Evolutionary conservation across 1,284 basidiomycete species (phyloP).

Genomic region (Austroboletus rostrupii): DNA sequence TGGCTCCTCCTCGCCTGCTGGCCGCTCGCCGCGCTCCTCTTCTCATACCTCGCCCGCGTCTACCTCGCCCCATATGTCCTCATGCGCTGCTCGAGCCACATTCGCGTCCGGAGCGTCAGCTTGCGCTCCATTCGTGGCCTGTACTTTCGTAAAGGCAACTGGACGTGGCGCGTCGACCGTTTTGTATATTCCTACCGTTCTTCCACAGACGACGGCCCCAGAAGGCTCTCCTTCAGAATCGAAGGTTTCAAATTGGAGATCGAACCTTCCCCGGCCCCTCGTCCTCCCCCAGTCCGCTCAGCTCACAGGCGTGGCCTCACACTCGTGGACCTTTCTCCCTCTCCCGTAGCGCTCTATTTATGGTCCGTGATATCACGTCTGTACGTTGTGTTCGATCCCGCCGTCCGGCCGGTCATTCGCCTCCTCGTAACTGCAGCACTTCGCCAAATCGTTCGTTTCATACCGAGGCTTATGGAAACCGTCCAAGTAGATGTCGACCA

Average conservation of each 20-base stretch:
- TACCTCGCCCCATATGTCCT: slow-evolving; percentile 64
- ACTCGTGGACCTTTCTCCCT: slow-evolving; percentile 50
- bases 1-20: slow-evolving; percentile 30
- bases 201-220: slow-evolving; percentile 40
- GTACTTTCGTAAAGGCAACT: slow-evolving; percentile 53
- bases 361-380: slow-evolving; percentile 43
- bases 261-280: slow-evolving; percentile 25
- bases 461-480: slow-evolving; percentile 62
- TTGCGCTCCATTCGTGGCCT: slow-evolving; percentile 71
- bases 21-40: slow-evolving; percentile 39
- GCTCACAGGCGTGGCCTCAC: slow-evolving; percentile 44
- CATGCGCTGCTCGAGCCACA: slow-evolving; percentile 51
- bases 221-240: slow-evolving; percentile 55
- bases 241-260: slow-evolving; percentile 59
- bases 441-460: slow-evolving; percentile 56
- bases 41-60: slow-evolving; percentile 57
- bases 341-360: slow-evolving; percentile 47
- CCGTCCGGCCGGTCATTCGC: slow-evolving; percentile 58
- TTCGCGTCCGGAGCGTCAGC: slow-evolving; percentile 68
- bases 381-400: slow-evolving; percentile 52
- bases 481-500: slow-evolving; percentile 63
- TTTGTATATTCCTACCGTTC: slow-evolving; percentile 57
- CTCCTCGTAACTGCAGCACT: slow-evolving; percentile 48
- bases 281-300: slow-evolving; percentile 14
- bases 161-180: slow-evolving; percentile 59